Evolutionary conservation across 768 basidiomycete genomes (phyloP), one percentile per base, ranked within the genome.

Genomic region (Termitomyces sp.): DNA sequence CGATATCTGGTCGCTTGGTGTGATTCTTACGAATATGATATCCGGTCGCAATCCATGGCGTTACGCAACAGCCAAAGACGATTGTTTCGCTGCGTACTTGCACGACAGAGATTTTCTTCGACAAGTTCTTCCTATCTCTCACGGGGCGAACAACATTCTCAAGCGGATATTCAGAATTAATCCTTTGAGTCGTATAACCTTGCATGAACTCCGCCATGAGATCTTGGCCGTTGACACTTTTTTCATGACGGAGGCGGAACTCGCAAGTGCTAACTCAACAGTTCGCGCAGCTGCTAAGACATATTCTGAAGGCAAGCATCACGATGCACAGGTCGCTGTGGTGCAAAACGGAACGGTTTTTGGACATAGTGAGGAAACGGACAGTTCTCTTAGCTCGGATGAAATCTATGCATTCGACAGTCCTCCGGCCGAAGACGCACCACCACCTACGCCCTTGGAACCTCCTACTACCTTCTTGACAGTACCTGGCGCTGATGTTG

Each of bases 21-120:
- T 96, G 60, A 88, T 96, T 61, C 79, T 96, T 55, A 79, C 88
- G 62, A 94, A 92, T 70, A 82, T 96, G 73, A 83, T 89, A 48
- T 86, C 86, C 55, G 86, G 86, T 18, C 81, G 87, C 26, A 86
- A 85, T 62, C 89, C 90, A 12, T 94, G 92, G 93, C 76, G 80
- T 53, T 79, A 81, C 63, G 90, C 91, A 4, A 81, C 77, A 62
- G 76, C 75, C 59, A 78, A 72, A 29, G 90, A 94, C 72, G 80
- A 82, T 51, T 85, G 82, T 57, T 94, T 87, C 74, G 66, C 75
- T 9, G 79, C 82, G 15, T 94, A 78, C 74, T 69, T 88, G 58
- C 73, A 78, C 60, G 76, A 92, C 65, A 76, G 73, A 46, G 72
- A 88, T 64, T 87, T 84, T 66, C 80, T 94, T 39, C 79, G 79